phyloP scores from a whole-genome alignment of 2,329 filamentous ascomycete species.

The Sclerotinia trifoliorum region DNA sequence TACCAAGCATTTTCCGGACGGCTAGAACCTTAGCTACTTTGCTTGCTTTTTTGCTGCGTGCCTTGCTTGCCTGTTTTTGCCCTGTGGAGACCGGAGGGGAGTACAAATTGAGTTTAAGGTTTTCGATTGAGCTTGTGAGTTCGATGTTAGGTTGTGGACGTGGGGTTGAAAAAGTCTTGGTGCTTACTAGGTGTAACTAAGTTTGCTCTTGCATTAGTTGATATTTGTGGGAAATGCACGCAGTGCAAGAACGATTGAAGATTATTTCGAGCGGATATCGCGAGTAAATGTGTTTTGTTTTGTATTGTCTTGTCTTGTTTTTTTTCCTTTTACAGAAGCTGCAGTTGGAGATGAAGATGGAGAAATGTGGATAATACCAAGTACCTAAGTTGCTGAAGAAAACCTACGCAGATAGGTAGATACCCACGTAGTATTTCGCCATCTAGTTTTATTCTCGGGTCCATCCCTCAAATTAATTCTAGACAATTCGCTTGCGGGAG shows the following conservation, averaged over 20 bases:
- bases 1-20: background rate
- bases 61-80: background rate
- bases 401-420: background rate
- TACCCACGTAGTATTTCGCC: background rate
- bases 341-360: background rate
- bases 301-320: too few relatives aligned
- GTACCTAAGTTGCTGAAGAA: background rate
- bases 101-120: background rate
- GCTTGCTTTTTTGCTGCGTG: background rate
- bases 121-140: background rate
- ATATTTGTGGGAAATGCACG: background rate
- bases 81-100: background rate
- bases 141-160: background rate
- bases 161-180: background rate
- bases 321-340: background rate
- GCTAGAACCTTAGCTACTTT: conserved; percentile 9
- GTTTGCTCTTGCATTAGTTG: conserved; percentile 19
- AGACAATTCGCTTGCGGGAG: background rate
- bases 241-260: conserved; percentile 1
- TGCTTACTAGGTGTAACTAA: background rate
- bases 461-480: background rate
- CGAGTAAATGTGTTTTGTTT: background rate
- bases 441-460: background rate
- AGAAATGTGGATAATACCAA: background rate
- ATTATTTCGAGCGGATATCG: conserved; percentile 9